Base-by-base conservation (phyloP, 2,329 filamentous ascomycete genomes). In the Metarhizium album region DNA sequence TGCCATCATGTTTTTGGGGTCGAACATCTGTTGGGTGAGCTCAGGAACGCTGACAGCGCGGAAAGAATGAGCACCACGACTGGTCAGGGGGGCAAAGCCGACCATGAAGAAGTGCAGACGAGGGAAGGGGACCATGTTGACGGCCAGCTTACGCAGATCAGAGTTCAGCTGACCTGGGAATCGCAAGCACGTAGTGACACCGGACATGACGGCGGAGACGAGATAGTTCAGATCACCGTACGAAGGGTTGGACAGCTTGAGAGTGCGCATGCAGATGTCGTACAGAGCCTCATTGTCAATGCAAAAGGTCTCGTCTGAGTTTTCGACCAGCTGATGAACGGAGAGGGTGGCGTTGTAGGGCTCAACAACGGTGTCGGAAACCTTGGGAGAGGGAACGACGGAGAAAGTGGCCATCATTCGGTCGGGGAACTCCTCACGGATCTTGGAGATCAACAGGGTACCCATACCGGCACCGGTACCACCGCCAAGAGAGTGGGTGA, bases 51-150 rank as follows among this genome's bases (percentile, higher is more conserved):
- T 90, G 73, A 97, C 87, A 61, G 93, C 91, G 70, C 93, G 93
- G 91, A 97, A 98, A 63, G 87, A 89, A 81, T 94, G 74, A 61
- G 91, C 86, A 64, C 75, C 75, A 58, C 75, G 75, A 74, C 89
- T 95, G 72, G 93, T 98, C 67, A 98, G 83, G 70, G 93, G 93
- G 74, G 93, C 91, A 72, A 98, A 98, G 73, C 93, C 93, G 71
- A 98, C 93, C 93, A 98, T 98, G 85, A 98, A 98, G 86, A 98
- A 98, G 78, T 98, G 93, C 58, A 98, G 89, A 90, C 93, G 93
- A 62, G 93, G 93, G 87, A 98, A 98, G 57, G 93, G 93, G 75
- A 98, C 93, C 81, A 98, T 98, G 88, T 98, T 98, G 75, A 98
- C 93, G 62, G 93, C 93, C 68, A 98, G 78, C 82, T 98, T 98